Evolutionary conservation across 495 filamentous ascomycete species (phyloP).

Genomic region (Trichoderma orchidacearum): DNA sequence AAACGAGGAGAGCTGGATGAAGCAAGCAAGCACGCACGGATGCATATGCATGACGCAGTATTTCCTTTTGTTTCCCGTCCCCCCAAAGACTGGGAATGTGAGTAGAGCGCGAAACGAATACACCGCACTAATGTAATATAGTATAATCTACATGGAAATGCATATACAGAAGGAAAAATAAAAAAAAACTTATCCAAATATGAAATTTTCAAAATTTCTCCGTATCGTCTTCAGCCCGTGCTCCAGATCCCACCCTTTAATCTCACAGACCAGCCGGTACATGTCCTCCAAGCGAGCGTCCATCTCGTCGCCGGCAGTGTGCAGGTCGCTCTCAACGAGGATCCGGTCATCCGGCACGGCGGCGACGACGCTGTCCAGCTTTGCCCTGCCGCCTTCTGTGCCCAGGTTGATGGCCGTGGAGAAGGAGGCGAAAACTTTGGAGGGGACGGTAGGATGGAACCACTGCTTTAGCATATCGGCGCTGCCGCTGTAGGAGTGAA

Average conservation of each 20-base stretch:
- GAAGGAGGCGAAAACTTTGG: slow-evolving; percentile 77
- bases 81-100: too few relatives aligned
- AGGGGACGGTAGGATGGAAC: slow-evolving; percentile 57
- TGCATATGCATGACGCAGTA: too few relatives aligned
- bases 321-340: slow-evolving; percentile 82
- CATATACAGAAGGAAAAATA: not conserved
- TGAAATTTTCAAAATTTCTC: slow-evolving; percentile 69
- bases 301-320: slow-evolving; percentile 73
- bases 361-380: slow-evolving; percentile 49
- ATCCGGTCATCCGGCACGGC: slow-evolving; percentile 64
- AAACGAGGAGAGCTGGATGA: too few relatives aligned
- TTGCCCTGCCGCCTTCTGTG: slow-evolving; percentile 24
- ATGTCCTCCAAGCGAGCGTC: slow-evolving; percentile 65
- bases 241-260: slow-evolving; percentile 66
- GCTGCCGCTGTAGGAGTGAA: slow-evolving; percentile 89
- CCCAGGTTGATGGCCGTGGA: slow-evolving; percentile 72
- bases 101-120: too few relatives aligned
- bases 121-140: too few relatives aligned
- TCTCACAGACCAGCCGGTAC: slow-evolving; percentile 52
- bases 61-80: too few relatives aligned
- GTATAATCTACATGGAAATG: not conserved
- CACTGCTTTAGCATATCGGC: slow-evolving; percentile 66
- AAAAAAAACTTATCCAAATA: slow-evolving; percentile 42
- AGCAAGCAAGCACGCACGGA: too few relatives aligned
- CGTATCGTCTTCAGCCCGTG: slow-evolving; percentile 57